A percentile compares a stretch with the other conserved stretches of the same genome.
Evolutionary conservation across 2,329 filamentous ascomycete species (phyloP).

Genomic region (Nemania abortiva): DNA sequence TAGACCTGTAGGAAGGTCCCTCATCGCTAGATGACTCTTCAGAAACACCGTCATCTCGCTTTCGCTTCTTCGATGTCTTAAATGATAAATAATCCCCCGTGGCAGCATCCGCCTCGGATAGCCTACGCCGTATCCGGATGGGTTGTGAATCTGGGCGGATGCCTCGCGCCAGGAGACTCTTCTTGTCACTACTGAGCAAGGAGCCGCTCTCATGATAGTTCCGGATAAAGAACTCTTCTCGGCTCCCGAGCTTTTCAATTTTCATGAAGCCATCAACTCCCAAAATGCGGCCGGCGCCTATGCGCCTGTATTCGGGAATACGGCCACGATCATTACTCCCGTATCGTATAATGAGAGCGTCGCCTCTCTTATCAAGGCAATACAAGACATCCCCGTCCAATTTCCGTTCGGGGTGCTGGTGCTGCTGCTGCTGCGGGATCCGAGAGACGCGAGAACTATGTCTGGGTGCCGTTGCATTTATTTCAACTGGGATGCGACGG

Average conservation of each 20-base stretch:
- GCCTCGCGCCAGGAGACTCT: slow-evolving; percentile 60
- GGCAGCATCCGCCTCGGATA: slow-evolving; percentile 42
- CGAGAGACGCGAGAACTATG: slow-evolving; percentile 17
- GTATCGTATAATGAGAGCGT: slow-evolving; percentile 79
- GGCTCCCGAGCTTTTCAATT: slow-evolving; percentile 74
- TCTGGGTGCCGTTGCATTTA: slow-evolving; percentile 28
- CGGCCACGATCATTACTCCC: slow-evolving; percentile 78
- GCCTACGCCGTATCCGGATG: slow-evolving; percentile 55
- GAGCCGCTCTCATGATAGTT: slow-evolving; percentile 59
- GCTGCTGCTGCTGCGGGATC: slow-evolving; percentile 36
- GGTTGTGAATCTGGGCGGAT: slow-evolving; percentile 55
- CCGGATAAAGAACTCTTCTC: slow-evolving; percentile 66
- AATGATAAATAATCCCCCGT: slow-evolving; percentile 64
- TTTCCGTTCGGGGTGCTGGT: slow-evolving; percentile 16
- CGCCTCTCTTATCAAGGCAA: slow-evolving; percentile 79
- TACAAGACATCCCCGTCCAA: slow-evolving; percentile 57
- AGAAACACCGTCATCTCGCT: slow-evolving; percentile 48
- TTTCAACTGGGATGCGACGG: slow-evolving; percentile 20
- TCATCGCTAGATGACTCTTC: slow-evolving; percentile 60
- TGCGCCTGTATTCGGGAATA: slow-evolving; percentile 77
- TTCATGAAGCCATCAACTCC: slow-evolving; percentile 71
- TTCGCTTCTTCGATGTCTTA: slow-evolving; percentile 57
- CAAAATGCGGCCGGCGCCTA: slow-evolving; percentile 76
- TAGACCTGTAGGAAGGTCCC: slow-evolving; percentile 72
- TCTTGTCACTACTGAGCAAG: slow-evolving; percentile 59